Percentiles rank a stretch among this genome's conserved stretches.
Conservation (phyloP, 2,329 filamentous ascomycete genomes). For the Podosphaera xanthii region DNA sequence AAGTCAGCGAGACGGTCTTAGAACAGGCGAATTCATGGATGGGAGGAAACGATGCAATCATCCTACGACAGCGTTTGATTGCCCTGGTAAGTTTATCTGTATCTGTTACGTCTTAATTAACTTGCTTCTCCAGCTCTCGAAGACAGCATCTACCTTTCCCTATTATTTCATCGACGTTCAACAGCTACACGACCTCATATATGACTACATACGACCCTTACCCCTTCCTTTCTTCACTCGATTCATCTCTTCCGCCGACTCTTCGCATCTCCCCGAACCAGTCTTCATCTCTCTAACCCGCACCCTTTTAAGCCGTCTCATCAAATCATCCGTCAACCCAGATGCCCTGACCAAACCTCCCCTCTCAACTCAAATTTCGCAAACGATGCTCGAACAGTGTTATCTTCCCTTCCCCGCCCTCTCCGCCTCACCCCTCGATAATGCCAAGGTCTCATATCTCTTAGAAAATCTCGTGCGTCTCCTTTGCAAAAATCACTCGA, state of each 20-base stretch:
- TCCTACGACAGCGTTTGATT: conserved; percentile 13
- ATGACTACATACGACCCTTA: conserved; percentile 18
- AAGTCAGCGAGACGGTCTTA: not conserved
- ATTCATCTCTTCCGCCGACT: conserved; percentile 20
- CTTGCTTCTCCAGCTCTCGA: conserved; percentile 10
- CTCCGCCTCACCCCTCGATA: conserved; percentile 24
- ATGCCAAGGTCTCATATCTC: conserved; percentile 32
- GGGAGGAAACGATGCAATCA: conserved; percentile 13
- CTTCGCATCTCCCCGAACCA: conserved; percentile 16
- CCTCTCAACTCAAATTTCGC: conserved; percentile 21
- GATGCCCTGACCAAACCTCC: conserved; percentile 7
- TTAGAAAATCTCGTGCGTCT: conserved; percentile 29
- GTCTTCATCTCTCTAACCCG: conserved; percentile 27
- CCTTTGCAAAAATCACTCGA: conserved; percentile 18
- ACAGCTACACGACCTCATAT: conserved; percentile 25
- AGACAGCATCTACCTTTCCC: conserved; percentile 19
- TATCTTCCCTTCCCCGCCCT: conserved; percentile 31
- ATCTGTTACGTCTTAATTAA: not conserved
- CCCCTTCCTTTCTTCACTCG: conserved; percentile 18
- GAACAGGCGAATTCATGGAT: conserved; percentile 6
- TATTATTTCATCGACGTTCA: conserved; percentile 24
- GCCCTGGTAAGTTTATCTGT: conserved; percentile 9
- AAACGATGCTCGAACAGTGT: conserved; percentile 25
- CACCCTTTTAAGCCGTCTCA: conserved; percentile 25
- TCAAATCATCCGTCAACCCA: conserved; percentile 18